Evolutionary conservation across 139 green algal species (phyloP), one percentile per base, ranked within the genome.

Genomic region (Pycnococcus provasolii): DNA sequence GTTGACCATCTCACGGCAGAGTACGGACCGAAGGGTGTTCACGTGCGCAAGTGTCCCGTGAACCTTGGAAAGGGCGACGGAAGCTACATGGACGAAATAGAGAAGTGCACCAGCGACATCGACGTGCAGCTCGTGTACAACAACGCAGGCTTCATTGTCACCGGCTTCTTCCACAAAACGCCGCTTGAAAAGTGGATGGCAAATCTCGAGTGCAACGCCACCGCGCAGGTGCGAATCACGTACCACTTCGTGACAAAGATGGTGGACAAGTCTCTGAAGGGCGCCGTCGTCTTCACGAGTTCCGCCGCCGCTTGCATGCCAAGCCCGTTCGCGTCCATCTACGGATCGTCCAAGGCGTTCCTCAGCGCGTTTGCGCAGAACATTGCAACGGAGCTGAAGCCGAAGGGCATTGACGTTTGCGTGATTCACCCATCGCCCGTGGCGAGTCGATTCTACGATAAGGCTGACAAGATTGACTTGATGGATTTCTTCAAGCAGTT

Each of bases 121-220:
- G 58, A 86, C 43, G 72, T 95, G 48, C 75, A 79, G 58, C 45
- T 92, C 3, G 77, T 96, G 2, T 97, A 96, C 80, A 85, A 76
- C 79, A 97, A 97, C 73, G 91, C 91, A 1, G 91, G 91, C 43
- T 97, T 95, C 77, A 85, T 97, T 60, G 70, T 95, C 3, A 93
- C 88, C 4, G 90, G 90, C 42, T 95, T 97, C 73, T 97, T 96
- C 76, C 80, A 89, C 48, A 76, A 80, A 2, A 91, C 82, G 64
- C 54, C 84, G 0, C 64, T 90, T 9, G 80, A 89, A 6, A 66
- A 75, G 44, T 81, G 93, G 37, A 70, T 86, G 73, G 73, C 77
- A 39, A 97, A 96, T 70, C 63, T 96, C 54, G 87, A 96, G 77
- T 96, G 90, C 84, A 97, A 97, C 68, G 81, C 86, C 0, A 78